Evolutionary conservation across 176 grass and related monocot genomes (phyloP).

Genomic region (Melocanna baccifera): DNA sequence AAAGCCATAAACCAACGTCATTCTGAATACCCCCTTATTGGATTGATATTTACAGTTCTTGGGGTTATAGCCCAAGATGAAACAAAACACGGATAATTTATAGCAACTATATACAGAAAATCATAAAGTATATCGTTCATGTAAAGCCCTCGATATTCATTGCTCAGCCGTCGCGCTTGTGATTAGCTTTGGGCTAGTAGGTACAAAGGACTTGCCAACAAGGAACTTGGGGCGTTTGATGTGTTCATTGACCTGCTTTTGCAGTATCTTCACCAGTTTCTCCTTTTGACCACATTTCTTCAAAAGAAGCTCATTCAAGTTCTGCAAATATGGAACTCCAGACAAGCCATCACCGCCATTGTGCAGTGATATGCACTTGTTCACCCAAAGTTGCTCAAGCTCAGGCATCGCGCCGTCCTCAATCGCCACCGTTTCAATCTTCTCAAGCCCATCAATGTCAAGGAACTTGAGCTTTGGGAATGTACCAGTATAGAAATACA

Average conservation of each 20-base stretch:
- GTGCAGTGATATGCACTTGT: not conserved
- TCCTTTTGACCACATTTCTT: constrained; percentile 23
- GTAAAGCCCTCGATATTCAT: not conserved
- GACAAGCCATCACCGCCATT: not conserved
- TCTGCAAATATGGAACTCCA: constrained; percentile 3
- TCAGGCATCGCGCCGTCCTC: constrained; percentile 3
- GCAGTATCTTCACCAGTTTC: constrained; percentile 19
- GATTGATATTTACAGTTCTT: not conserved
- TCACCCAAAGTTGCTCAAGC: constrained; percentile 35
- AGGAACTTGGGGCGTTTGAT: constrained; percentile 12
- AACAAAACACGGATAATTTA: not conserved
- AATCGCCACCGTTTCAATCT: not conserved
- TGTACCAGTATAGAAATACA: constrained; percentile 3
- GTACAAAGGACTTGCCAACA: constrained; percentile 19
- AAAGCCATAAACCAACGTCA: no score
- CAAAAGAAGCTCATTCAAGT: constrained; percentile 29
- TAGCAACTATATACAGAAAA: not conserved
- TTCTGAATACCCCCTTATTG: no score
- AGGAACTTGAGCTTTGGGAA: constrained; percentile 48
- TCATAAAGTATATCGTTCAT: not conserved
- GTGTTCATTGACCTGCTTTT: constrained; percentile 13
- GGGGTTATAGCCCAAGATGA: not conserved
- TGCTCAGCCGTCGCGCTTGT: not conserved
- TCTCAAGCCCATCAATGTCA: not conserved
- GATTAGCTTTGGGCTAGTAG: not conserved